Evolutionary conservation across 805 yeast species (phyloP), one percentile per base, ranked within the genome.

Genomic region (Metschnikowia henanensis): DNA sequence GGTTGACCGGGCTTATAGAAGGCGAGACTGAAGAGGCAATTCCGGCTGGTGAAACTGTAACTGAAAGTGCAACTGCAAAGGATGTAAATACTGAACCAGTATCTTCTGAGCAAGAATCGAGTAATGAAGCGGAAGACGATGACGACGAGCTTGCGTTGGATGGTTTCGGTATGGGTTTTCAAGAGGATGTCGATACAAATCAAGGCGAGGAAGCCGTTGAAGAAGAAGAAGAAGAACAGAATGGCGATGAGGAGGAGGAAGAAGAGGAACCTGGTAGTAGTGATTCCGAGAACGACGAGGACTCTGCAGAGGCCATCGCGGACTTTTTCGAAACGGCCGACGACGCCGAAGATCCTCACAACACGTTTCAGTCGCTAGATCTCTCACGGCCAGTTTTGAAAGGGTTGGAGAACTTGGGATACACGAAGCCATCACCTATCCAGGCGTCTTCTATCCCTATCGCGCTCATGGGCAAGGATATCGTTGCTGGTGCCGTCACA

Each of bases 401-500:
- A 59, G 96, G 95, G 30, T 68, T 94, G 41, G 74, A 86, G 12
- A 82, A 82, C 25, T 72, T 94, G 30, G 95, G 95, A 6, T 94
- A 91, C 62, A 61, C 81, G n/a, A 79, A 77, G 38, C 99, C 99
- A 6, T 86, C 97, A 0, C 96, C 97, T 12, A 88, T 94, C 69
- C 99, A 94, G 71, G 75, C 91, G 48, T 87, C 97, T 0, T 81
- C 95, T 7, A 91, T 94, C 49, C 99, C 99, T 12, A 82, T 92
- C 45, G 96, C 97, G 1, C 73, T 94, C 31, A 63, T 87, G 50
- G 99, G 99, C 57, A 92, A 88, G 61, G 99, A 94, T 66, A 81
- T 94, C 39, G 97, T 94, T 57, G 99, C 98, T 15, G 98, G 98
- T 73, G 99, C 99, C 28, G 96, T 88, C 19, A 94, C 99, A 4